Evolutionary conservation across 2,329 filamentous ascomycete genomes (phyloP).

Genomic region (Pseudogymnoascus sp.): DNA sequence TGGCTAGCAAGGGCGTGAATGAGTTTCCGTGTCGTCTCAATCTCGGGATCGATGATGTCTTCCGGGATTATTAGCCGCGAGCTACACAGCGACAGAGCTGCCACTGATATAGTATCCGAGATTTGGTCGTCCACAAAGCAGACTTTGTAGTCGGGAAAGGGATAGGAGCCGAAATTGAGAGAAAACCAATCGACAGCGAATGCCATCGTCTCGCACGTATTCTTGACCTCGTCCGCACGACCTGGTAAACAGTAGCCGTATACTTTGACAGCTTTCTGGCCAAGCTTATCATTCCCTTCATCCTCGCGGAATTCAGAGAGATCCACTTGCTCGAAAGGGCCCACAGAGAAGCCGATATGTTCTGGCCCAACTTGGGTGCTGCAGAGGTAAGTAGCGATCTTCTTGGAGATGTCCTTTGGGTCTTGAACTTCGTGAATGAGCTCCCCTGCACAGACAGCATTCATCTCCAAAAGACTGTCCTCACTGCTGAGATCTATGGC

Average conservation of each 20-base stretch:
- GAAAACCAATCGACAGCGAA: constrained; percentile 87
- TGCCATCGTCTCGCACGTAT: constrained; percentile 79
- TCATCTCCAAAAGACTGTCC: constrained; percentile 81
- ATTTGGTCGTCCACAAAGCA: constrained; percentile 89
- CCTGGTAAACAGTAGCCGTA: constrained; percentile 87
- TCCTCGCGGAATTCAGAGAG: constrained; percentile 82
- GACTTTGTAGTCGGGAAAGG: constrained; percentile 85
- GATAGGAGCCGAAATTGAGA: constrained; percentile 80
- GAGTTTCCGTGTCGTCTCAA: constrained; percentile 71
- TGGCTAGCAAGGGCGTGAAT: constrained; percentile 82
- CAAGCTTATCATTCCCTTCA: constrained; percentile 85
- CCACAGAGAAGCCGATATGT: constrained; percentile 88
- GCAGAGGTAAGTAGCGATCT: constrained; percentile 79
- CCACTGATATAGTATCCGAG: constrained; percentile 66
- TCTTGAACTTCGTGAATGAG: constrained; percentile 76
- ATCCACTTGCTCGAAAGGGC: constrained; percentile 90
- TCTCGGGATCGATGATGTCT: constrained; percentile 76
- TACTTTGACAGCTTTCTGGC: constrained; percentile 78
- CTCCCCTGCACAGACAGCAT: constrained; percentile 84
- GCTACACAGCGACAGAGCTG: constrained; percentile 81
- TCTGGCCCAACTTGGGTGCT: constrained; percentile 70
- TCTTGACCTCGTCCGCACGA: constrained; percentile 71
- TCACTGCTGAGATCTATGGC: constrained; percentile 52
- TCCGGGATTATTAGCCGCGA: constrained; percentile 77
- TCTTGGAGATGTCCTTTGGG: constrained; percentile 68